Evolutionary conservation across 2,329 filamentous ascomycete species (phyloP), one percentile per base, ranked within the genome.

Genomic region (Colletotrichum coccodes): DNA sequence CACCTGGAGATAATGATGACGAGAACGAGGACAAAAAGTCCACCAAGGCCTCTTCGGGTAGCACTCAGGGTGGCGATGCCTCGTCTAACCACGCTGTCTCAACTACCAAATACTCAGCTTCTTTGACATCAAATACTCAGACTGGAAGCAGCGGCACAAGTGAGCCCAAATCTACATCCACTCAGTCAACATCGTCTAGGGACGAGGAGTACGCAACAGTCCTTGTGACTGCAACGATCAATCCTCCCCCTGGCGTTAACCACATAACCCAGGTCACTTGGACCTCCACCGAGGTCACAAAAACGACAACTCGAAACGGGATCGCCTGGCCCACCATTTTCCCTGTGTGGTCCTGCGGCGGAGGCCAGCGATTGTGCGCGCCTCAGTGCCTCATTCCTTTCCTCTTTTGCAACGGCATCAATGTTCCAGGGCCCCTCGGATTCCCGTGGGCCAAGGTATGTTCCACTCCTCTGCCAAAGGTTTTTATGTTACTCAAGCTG

Each of bases 391-490:
- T 65, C 14, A 60, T 65, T 8, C 62, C 62, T 6, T 47, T 65
- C 21, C 11, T 65, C 34, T 44, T 32, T 11, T 65, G 62, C 46
- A 38, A 34, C 16, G 44, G 23, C 34, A 3, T 53, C 9, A 36
- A 53, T 14, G 11, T 32, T 12, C 62, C 62, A 2, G 62, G 62
- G 4, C 56, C 62, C 3, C 46, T 53, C 2, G 62, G 62, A 3
- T 65, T 65, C 23, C 56, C 62, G 0, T 65, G 66, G 74, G 73
- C 77, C 63, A 79, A 79, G 78, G 78, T 79, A 73, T 59, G 73
- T 32, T 8, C 40, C 46, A 7, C 11, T 7, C n/a, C n/a, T n/a
- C n/a, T 12, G 16, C 6, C 8, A 14, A 47, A 14, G 16, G 6
- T 4, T 34, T 23, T 2, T 44, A 76, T n/a, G 21, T 11, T 11